These are phyloP conservation scores for Pelargonium nanum DNA, from an alignment of 345 rosid genomes.

Conservation along the genomic window DNA sequence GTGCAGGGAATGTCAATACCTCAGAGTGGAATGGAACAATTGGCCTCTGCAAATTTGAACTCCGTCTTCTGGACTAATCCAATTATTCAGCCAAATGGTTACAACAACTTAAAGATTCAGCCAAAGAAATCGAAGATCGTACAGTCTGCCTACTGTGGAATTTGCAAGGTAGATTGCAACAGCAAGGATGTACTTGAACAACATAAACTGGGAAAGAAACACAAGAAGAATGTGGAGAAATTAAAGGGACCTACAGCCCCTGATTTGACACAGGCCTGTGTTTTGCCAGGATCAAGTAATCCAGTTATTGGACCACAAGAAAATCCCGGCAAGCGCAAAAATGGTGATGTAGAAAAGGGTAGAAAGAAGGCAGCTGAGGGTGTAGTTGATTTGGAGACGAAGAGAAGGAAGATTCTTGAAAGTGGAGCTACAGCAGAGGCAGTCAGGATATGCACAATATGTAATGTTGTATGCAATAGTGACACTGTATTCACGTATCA, in stretches of 20 bases:
- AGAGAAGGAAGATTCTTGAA: constrained; percentile 27
- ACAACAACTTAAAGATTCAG: constrained; percentile 1
- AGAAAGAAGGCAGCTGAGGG: constrained; percentile 22
- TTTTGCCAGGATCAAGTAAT: background rate
- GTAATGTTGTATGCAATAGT: constrained; percentile 44
- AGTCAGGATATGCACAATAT: constrained; percentile 30
- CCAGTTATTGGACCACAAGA: constrained; percentile 23
- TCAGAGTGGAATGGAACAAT: constrained; percentile 13
- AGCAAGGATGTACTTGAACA: constrained; percentile 19
- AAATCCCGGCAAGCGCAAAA: constrained; percentile 14
- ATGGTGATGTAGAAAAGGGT: background rate
- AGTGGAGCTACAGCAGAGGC: constrained; percentile 35
- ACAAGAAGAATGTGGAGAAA: constrained; percentile 23
- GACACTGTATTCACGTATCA: constrained; percentile 29
- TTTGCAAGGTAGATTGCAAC: constrained; percentile 22
- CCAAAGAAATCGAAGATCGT: constrained; percentile 19
- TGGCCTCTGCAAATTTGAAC: constrained; percentile 14
- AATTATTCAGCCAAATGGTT: constrained; percentile 13
- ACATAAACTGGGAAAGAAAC: constrained; percentile 29
- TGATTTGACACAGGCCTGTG: background rate
- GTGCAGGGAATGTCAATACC: constrained; percentile 11
- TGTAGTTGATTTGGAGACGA: constrained; percentile 24
- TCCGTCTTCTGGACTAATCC: constrained; percentile 12
- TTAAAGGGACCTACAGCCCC: constrained; percentile 8
- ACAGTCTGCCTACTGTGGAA: constrained; percentile 17